Percentiles rank a stretch among this genome's conserved stretches.
phyloP scores from a whole-genome alignment of 2,329 filamentous ascomycete genomes.

The Mycosphaerella sp. region DNA sequence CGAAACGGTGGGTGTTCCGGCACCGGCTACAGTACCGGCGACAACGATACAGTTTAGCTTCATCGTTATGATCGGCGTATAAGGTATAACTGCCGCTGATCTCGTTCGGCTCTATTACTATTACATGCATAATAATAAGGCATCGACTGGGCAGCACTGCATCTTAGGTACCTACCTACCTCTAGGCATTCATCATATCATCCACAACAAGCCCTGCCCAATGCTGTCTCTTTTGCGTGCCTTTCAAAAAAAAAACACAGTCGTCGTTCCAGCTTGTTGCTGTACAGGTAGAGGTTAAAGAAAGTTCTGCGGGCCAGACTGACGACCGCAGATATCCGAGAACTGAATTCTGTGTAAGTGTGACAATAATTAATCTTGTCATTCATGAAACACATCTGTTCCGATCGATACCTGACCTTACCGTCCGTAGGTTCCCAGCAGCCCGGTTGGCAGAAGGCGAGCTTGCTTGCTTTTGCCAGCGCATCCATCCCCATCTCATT shows the following conservation, averaged over 20 bases:
- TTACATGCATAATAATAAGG: neutral
- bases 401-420: slow-evolving; percentile 1
- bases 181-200: slow-evolving; percentile 3
- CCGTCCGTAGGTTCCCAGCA: slow-evolving; percentile 21
- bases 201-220: slow-evolving; percentile 5
- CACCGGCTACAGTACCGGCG: slow-evolving; percentile 5
- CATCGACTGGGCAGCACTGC: slow-evolving; percentile 10
- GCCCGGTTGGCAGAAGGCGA: slow-evolving; percentile 17
- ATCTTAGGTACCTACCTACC: too few species aligned
- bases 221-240: slow-evolving; percentile 7
- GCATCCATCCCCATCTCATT: neutral
- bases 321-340: neutral
- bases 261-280: too few species aligned
- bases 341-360: too few species aligned
- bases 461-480: too few species aligned
- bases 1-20: slow-evolving; percentile 13
- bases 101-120: slow-evolving; percentile 4
- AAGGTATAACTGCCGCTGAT: neutral
- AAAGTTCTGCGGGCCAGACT: too few species aligned
- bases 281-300: too few species aligned
- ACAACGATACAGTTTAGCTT: slow-evolving; percentile 11
- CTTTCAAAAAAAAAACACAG: neutral
- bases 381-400: slow-evolving; percentile 2
- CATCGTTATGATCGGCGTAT: slow-evolving; percentile 8
- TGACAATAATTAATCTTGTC: too few species aligned